A percentile compares a stretch with the other conserved stretches of the same genome.
Conservation (phyloP, 148 eudicot genomes). For the Spergularia bocconei region DNA sequence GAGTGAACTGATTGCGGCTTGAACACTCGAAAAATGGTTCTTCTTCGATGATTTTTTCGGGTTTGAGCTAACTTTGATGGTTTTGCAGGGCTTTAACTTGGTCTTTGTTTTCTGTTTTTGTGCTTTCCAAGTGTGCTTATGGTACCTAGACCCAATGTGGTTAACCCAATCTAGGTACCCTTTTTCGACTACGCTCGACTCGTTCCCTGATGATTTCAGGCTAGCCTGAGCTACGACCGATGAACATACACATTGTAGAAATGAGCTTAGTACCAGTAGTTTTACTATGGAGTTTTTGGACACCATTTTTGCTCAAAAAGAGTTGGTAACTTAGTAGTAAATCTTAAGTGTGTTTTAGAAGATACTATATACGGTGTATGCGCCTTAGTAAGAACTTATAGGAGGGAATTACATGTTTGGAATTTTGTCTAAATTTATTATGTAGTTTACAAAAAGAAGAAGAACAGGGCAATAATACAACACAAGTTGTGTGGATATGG, state of each 20-base stretch:
- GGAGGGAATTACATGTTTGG: not conserved
- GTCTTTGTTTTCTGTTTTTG: conserved; percentile 34
- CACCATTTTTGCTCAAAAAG: not conserved
- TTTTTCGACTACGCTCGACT: conserved; percentile 24
- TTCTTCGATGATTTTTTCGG: conserved; percentile 30
- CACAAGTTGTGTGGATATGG: conserved; percentile 3
- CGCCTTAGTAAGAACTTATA: not conserved
- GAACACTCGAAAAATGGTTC: conserved; percentile 46
- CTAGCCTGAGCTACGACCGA: not conserved
- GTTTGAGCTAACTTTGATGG: conserved; percentile 54
- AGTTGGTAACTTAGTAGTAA: not conserved
- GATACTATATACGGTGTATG: conserved; percentile 12
- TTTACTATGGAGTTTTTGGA: conserved; percentile 22
- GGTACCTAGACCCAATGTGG: conserved; percentile 32
- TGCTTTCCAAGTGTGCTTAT: conserved; percentile 38
- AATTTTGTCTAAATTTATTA: not conserved
- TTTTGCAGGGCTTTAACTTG: conserved; percentile 52
- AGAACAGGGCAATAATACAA: conserved; percentile 18
- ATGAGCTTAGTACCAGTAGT: conserved; percentile 31
- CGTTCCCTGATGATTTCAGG: conserved; percentile 11
- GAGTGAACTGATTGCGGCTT: conserved; percentile 57
- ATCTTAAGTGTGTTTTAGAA: not conserved
- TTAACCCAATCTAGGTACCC: conserved; percentile 52
- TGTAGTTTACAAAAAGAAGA: conserved; percentile 14
- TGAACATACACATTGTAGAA: conserved; percentile 19